A percentile compares a stretch with the other conserved stretches of the same genome.
Evolutionary conservation across 2,329 filamentous ascomycete genomes (phyloP).

Genomic region (Colletotrichum kahawae): DNA sequence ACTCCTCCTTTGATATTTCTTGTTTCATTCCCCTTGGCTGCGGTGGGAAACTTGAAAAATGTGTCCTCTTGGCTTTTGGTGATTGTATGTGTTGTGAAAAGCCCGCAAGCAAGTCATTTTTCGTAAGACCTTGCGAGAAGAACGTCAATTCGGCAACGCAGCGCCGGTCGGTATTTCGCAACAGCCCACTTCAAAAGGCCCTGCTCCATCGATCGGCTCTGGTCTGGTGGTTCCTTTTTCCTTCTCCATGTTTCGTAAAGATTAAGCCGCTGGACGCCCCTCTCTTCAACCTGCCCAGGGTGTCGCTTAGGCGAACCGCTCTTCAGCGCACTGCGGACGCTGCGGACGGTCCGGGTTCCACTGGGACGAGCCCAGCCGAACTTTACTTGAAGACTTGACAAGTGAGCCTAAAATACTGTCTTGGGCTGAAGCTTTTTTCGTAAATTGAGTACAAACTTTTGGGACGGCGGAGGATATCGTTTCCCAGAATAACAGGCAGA

Average conservation of each 20-base stretch:
- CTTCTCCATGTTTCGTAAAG: constrained; percentile 13
- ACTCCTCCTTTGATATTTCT: neutral
- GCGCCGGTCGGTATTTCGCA: neutral
- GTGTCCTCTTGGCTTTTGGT: neutral
- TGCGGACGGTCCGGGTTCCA: neutral
- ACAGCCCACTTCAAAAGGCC: neutral
- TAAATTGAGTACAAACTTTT: neutral
- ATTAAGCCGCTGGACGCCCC: neutral
- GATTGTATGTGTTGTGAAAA: neutral
- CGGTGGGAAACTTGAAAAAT: neutral
- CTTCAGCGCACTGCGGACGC: neutral
- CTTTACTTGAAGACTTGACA: constrained; percentile 13
- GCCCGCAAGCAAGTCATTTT: neutral
- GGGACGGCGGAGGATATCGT: neutral
- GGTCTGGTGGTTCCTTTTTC: neutral
- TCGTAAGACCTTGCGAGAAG: neutral
- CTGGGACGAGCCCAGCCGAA: neutral
- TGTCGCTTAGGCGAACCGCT: constrained; percentile 4
- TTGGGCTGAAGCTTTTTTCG: neutral
- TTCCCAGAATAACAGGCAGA: neutral
- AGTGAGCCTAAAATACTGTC: neutral
- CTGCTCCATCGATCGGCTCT: constrained; percentile 10
- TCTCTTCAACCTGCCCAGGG: neutral
- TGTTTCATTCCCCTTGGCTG: neutral
- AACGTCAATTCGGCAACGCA: neutral